A percentile compares a stretch with the other conserved stretches of the same genome.
These are phyloP conservation scores for Mycena olivaceomarginata DNA, from an alignment of 768 basidiomycete genomes.

Conservation along the genomic window DNA sequence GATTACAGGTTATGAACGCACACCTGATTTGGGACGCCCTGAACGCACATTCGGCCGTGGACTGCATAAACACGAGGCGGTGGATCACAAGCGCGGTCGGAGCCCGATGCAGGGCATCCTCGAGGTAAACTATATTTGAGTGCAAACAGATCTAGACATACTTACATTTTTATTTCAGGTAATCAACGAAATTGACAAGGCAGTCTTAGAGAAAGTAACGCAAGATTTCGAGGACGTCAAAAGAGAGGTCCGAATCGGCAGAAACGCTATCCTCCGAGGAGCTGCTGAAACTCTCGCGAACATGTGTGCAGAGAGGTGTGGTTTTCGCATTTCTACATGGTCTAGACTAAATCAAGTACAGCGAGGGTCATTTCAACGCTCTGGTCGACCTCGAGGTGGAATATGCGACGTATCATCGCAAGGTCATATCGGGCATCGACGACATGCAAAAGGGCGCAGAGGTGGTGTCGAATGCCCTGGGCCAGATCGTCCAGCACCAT, in stretches of 20 bases:
- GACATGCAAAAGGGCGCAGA: slow-evolving; percentile 64
- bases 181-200: slow-evolving; percentile 70
- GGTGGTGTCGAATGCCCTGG: slow-evolving; percentile 58
- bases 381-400: slow-evolving; percentile 74
- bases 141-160: not conserved
- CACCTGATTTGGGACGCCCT: slow-evolving; percentile 26
- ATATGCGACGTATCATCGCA: slow-evolving; percentile 66
- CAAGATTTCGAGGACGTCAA: slow-evolving; percentile 68
- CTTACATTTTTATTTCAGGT: slow-evolving; percentile 56
- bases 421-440: slow-evolving; percentile 62
- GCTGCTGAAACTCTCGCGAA: slow-evolving; percentile 64
- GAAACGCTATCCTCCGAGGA: slow-evolving; percentile 67
- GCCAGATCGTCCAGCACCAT: slow-evolving; percentile 65
- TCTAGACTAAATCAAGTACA: slow-evolving; percentile 47
- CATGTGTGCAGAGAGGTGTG: slow-evolving; percentile 68
- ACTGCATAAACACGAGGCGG: slow-evolving; percentile 7
- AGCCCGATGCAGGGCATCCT: slow-evolving; percentile 58
- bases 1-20: slow-evolving; percentile 24
- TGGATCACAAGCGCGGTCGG: slow-evolving; percentile 28
- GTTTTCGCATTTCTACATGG: slow-evolving; percentile 19
- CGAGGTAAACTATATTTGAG: slow-evolving; percentile 57
- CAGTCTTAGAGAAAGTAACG: slow-evolving; percentile 66
- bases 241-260: slow-evolving; percentile 65
- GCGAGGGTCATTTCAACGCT: slow-evolving; percentile 70
- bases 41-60: slow-evolving; percentile 18